Base-by-base conservation (phyloP, 441 rosid species). In the Dalechampia spathulata region DNA sequence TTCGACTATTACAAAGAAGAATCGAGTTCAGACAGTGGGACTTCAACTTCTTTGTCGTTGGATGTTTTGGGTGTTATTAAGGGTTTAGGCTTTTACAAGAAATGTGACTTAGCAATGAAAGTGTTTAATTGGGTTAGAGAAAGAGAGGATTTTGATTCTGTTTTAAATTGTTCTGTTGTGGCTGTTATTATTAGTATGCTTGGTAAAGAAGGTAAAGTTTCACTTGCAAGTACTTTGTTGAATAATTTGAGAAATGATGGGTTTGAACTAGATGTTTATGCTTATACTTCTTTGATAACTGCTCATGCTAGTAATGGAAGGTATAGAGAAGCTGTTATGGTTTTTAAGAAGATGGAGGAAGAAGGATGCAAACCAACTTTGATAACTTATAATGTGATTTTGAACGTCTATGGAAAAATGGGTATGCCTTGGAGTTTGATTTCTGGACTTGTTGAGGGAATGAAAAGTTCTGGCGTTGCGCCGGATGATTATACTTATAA, bases 381-480 rank as follows among this genome's bases (percentile, higher is more conserved):
- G 77, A 77, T 89, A 7, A 88, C 96, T 43, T 88, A 92, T 53
- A 92, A 92, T 63, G 87, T 92, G 52, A 61, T 86, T 46, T 63
- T 92, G 74, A 80, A 92, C 67, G 88, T 84, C 57, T 81, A 79
- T 67, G 96, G 98, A 39, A 86, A 92, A 74, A 86, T 92, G 91
- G 98, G 96, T 42, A 86, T 83, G 91, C 81, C 87, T n/a, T 92
- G 98, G 98, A 81, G 65, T 68, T 83, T 78, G 75, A 77, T 84
- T 54, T 71, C 45, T n/a, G 76, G 71, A 49, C 75, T 88, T 21
- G 74, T 83, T 11, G 73, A 81, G 52, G 77, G 70, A 51, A 92
- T 92, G 86, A 83, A 77, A 74, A 67, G 49, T n/a, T 62, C 75
- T 1, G 91, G 88, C 61, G 63, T 81, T 74, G 47, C 64, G 16